phyloP scores from a whole-genome alignment of 139 green algal species.

The Chlorella sp. region DNA sequence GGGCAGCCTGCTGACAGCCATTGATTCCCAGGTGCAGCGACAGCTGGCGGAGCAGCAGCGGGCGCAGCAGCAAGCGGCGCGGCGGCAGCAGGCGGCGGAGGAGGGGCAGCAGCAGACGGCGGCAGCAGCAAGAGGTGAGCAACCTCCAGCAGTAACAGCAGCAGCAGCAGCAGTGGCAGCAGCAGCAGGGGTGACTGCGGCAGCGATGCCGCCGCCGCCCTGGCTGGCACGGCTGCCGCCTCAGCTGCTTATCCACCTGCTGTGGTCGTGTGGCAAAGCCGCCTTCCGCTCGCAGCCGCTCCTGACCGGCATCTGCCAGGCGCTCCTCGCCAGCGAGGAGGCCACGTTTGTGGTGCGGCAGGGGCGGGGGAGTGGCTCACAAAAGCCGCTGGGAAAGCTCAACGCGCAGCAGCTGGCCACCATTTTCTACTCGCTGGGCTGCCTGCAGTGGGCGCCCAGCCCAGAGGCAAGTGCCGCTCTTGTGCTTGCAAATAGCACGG shows the following conservation, averaged over 20 bases:
- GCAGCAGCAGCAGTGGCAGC: not conserved
- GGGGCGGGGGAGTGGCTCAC: not conserved
- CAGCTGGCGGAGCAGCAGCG: not conserved
- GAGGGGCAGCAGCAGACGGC: not conserved
- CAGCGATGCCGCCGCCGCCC: not conserved
- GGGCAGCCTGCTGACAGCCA: constrained; percentile 5
- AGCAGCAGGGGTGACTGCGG: not conserved
- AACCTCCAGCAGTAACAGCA: not conserved
- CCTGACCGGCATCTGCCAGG: not conserved
- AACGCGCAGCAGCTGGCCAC: not conserved
- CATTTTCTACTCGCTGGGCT: constrained; percentile 9
- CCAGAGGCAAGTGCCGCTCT: not conserved
- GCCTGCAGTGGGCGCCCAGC: constrained; percentile 12
- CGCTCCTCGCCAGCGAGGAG: not conserved
- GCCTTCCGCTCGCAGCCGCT: not conserved
- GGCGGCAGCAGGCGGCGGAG: not conserved
- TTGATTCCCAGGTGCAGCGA: not conserved
- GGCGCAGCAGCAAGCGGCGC: not conserved
- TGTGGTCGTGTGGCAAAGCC: constrained; percentile 16
- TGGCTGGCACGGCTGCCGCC: constrained; percentile 12
- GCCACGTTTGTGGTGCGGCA: not conserved
- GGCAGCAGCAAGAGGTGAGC: too few species aligned
- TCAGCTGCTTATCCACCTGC: not conserved
- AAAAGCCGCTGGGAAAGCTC: not conserved
- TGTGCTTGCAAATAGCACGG: not conserved